These are phyloP conservation scores for Dillenia turbinata DNA, from an alignment of 164 flowering plant species.

Conservation along the genomic window DNA sequence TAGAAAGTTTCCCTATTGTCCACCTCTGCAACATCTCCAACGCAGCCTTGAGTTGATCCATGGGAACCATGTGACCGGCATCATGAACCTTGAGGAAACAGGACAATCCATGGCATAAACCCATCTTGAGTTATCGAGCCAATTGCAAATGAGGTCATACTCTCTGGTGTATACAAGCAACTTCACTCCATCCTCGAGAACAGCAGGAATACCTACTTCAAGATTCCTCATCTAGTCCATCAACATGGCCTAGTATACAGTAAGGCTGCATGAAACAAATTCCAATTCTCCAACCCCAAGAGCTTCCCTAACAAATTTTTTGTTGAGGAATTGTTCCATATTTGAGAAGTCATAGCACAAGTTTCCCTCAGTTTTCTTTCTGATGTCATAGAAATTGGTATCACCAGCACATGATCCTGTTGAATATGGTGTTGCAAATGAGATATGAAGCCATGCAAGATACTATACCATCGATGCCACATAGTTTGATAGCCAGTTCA, in stretches of 20 bases:
- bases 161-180: slow-evolving; percentile 77
- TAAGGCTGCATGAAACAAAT: too few relatives aligned
- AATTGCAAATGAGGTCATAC: slow-evolving; percentile 81
- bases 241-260: slow-evolving; percentile 67
- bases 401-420: slow-evolving; percentile 45
- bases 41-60: slow-evolving; percentile 93
- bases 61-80: slow-evolving; percentile 97
- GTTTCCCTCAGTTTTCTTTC: slow-evolving; percentile 66
- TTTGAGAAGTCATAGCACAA: slow-evolving; percentile 83
- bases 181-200: slow-evolving; percentile 68
- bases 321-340: slow-evolving; percentile 62
- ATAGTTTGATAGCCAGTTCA: slow-evolving; percentile 47
- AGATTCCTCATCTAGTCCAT: slow-evolving; percentile 80
- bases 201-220: slow-evolving; percentile 67
- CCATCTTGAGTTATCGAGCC: slow-evolving; percentile 86
- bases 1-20: slow-evolving; percentile 46
- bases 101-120: slow-evolving; percentile 95
- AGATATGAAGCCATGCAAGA: slow-evolving; percentile 54
- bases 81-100: slow-evolving; percentile 87
- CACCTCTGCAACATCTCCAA: slow-evolving; percentile 88
- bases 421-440: slow-evolving; percentile 55
- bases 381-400: slow-evolving; percentile 68
- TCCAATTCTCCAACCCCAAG: slow-evolving; percentile 68
- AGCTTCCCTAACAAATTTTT: slow-evolving; percentile 50
- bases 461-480: slow-evolving; percentile 55